phyloP scores from a whole-genome alignment of 1,139 yeast genomes.

The Geotrichum restrictum region DNA sequence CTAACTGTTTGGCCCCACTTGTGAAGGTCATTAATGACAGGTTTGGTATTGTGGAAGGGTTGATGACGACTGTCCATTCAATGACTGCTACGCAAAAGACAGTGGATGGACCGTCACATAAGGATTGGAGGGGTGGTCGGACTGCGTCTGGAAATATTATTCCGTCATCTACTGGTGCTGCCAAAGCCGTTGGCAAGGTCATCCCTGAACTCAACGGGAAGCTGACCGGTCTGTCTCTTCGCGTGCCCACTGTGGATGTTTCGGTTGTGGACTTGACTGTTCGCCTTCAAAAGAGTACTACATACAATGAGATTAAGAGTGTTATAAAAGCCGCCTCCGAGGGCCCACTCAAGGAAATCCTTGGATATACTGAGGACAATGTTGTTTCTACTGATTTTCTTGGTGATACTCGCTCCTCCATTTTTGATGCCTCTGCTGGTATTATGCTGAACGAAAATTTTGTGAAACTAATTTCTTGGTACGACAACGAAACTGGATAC shows the following conservation, averaged over 20 bases:
- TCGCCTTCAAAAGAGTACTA: conserved; percentile 63
- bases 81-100: conserved; percentile 89
- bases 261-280: conserved; percentile 73
- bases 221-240: conserved; percentile 83
- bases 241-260: conserved; percentile 85
- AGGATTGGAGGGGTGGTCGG: conserved; percentile 95
- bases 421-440: conserved; percentile 84
- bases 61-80: conserved; percentile 89
- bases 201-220: conserved; percentile 84
- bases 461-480: conserved; percentile 84
- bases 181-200: conserved; percentile 89
- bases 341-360: conserved; percentile 67
- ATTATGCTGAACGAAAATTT: conserved; percentile 76
- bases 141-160: conserved; percentile 87
- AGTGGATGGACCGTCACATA: conserved; percentile 87
- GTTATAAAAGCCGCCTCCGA: conserved; percentile 62
- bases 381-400: conserved; percentile 83
- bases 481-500: conserved; percentile 90
- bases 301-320: conserved; percentile 71
- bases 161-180: conserved; percentile 90
- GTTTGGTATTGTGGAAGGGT: conserved; percentile 80
- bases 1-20: conserved; percentile 86
- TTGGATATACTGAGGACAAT: conserved; percentile 83
- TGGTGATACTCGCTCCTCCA: conserved; percentile 72
- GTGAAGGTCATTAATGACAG: conserved; percentile 78